phyloP scores from a whole-genome alignment of 116 monocot genomes.

The Thalassia testudinum region DNA sequence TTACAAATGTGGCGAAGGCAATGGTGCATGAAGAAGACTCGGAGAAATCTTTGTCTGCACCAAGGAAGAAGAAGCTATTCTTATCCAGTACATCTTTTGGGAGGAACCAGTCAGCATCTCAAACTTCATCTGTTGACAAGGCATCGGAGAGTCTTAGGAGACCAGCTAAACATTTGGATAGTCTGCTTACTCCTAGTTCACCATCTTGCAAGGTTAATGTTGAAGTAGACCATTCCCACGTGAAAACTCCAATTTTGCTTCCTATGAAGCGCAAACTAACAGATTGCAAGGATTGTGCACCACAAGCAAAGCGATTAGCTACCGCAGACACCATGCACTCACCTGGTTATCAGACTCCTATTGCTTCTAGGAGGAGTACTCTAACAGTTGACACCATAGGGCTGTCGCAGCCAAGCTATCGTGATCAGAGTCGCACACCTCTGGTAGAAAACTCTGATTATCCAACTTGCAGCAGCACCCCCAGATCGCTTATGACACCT shows the following conservation, averaged over 20 bases:
- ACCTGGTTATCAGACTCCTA: conserved; percentile 36
- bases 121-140: conserved; percentile 13
- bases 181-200: conserved; percentile 7
- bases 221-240: conserved; percentile 16
- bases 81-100: conserved; percentile 27
- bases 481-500: conserved; percentile 11
- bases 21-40: background rate
- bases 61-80: conserved; percentile 44
- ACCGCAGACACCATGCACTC: conserved; percentile 22
- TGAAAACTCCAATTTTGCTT: conserved; percentile 54
- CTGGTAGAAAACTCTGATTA: conserved; percentile 40
- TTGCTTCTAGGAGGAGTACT: conserved; percentile 16
- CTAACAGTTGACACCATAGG: conserved; percentile 19
- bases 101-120: conserved; percentile 13
- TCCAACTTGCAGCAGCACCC: conserved; percentile 11
- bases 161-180: conserved; percentile 6
- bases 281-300: conserved; percentile 41
- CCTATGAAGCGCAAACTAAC: conserved; percentile 74
- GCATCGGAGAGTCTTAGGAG: conserved; percentile 11
- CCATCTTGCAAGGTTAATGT: conserved; percentile 16
- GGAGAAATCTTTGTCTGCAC: background rate
- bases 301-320: conserved; percentile 45
- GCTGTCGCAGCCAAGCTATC: background rate
- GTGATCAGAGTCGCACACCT: conserved; percentile 4
- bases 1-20: conserved; percentile 20